Evolutionary conservation across 192 early-diverging fungal species (phyloP).

Genomic region (Thoreauomyces humboldtii): DNA sequence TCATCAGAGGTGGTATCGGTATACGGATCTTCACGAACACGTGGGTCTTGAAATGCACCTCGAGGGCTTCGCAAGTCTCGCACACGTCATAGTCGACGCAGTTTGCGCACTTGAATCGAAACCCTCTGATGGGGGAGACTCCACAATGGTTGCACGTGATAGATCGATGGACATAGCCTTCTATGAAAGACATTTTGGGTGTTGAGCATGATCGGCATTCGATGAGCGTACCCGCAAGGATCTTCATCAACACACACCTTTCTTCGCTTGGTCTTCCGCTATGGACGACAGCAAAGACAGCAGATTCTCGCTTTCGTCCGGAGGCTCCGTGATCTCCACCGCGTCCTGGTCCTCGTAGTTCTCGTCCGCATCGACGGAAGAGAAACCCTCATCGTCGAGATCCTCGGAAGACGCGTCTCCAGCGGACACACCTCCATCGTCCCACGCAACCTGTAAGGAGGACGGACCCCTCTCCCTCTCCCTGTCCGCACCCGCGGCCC

Average conservation of each 20-base stretch:
- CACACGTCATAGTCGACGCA: constrained; percentile 94
- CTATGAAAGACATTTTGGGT: too few species aligned
- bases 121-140: constrained; percentile 81
- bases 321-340: not conserved
- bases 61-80: constrained; percentile 81
- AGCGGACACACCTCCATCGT: not conserved
- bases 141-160: constrained; percentile 93
- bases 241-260: constrained; percentile 52
- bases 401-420: not conserved
- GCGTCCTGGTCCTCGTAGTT: not conserved
- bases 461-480: not conserved
- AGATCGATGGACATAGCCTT: constrained; percentile 67
- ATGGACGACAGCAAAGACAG: constrained; percentile 79
- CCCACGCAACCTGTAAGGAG: not conserved
- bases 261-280: constrained; percentile 80
- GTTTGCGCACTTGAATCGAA: constrained; percentile 91
- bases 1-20: constrained; percentile 87
- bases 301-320: constrained; percentile 64
- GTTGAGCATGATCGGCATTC: constrained; percentile 33
- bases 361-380: not conserved
- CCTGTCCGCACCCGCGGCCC: not conserved
- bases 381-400: not conserved
- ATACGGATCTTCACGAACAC: constrained; percentile 88
- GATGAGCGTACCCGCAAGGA: constrained; percentile 11
- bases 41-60: constrained; percentile 77